These are phyloP conservation scores for Talaromyces sp. DNA, from an alignment of 2,329 filamentous ascomycete species.

Conservation along the genomic window DNA sequence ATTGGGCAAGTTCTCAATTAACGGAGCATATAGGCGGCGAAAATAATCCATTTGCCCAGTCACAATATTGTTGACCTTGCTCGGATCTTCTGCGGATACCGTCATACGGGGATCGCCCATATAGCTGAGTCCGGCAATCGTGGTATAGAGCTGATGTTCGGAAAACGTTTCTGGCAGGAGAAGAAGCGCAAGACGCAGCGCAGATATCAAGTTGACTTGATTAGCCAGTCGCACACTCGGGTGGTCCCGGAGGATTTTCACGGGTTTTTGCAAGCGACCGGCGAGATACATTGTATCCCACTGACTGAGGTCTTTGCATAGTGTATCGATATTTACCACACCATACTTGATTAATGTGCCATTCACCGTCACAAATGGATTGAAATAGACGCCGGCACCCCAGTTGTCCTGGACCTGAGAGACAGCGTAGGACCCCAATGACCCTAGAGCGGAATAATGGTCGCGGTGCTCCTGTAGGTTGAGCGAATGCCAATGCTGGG, in stretches of 20 bases:
- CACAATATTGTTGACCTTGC: slow-evolving; percentile 93
- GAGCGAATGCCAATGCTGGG: slow-evolving; percentile 93
- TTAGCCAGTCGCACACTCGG: slow-evolving; percentile 88
- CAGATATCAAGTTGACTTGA: slow-evolving; percentile 90
- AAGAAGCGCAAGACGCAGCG: slow-evolving; percentile 81
- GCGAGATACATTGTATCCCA: slow-evolving; percentile 98
- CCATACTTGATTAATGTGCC: slow-evolving; percentile 97
- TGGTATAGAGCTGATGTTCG: slow-evolving; percentile 81
- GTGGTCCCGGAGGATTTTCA: slow-evolving; percentile 94
- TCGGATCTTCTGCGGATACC: slow-evolving; percentile 81
- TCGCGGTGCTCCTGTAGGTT: slow-evolving; percentile 84
- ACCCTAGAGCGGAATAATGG: slow-evolving; percentile 85
- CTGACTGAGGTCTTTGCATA: slow-evolving; percentile 77
- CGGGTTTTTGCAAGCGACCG: slow-evolving; percentile 90
- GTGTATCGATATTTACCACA: slow-evolving; percentile 87
- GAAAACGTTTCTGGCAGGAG: slow-evolving; percentile 80
- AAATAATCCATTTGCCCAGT: slow-evolving; percentile 88
- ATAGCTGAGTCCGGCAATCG: slow-evolving; percentile 89
- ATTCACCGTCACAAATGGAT: slow-evolving; percentile 90
- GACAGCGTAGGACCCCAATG: slow-evolving; percentile 78
- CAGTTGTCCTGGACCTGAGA: slow-evolving; percentile 80
- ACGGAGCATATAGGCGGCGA: slow-evolving; percentile 80
- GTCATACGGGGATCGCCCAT: slow-evolving; percentile 95
- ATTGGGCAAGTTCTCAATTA: slow-evolving; percentile 87
- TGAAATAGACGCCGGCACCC: slow-evolving; percentile 96